Percentiles rank a stretch among this genome's conserved stretches.
These are phyloP conservation scores for Talaromyces sp. DNA, from an alignment of 2,329 filamentous ascomycete species.

Conservation along the genomic window DNA sequence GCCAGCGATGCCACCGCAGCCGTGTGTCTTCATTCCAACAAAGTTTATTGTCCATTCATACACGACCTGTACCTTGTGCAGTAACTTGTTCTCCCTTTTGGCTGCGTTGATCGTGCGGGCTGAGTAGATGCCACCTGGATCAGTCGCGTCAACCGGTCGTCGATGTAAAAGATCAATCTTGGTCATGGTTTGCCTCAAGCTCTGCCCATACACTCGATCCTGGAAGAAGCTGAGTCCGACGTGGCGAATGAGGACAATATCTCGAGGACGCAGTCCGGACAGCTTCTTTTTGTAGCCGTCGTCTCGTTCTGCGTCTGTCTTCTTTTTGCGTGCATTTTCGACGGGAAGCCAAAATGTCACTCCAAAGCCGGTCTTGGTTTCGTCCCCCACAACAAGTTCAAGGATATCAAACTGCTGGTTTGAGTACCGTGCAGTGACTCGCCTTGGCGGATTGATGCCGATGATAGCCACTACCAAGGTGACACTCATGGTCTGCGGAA, in stretches of 20 bases:
- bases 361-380: conserved; percentile 73
- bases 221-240: conserved; percentile 72
- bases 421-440: conserved; percentile 57
- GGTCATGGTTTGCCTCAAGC: conserved; percentile 65
- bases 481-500: conserved; percentile 75
- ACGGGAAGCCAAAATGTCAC: conserved; percentile 76
- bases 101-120: conserved; percentile 42
- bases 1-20: conserved; percentile 15
- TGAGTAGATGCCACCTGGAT: conserved; percentile 54
- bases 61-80: conserved; percentile 61
- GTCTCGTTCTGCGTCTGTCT: conserved; percentile 17
- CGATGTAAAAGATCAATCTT: conserved; percentile 63
- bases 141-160: conserved; percentile 47
- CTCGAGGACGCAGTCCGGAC: conserved; percentile 57
- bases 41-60: conserved; percentile 71
- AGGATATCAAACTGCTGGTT: conserved; percentile 58
- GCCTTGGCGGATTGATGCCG: conserved; percentile 61
- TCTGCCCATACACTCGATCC: conserved; percentile 77
- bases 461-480: conserved; percentile 78
- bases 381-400: conserved; percentile 77
- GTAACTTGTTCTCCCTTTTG: conserved; percentile 42
- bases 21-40: conserved; percentile 44
- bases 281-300: conserved; percentile 34
- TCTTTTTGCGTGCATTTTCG: conserved; percentile 15
- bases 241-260: conserved; percentile 74